Evolutionary conservation across 2,329 filamentous ascomycete species (phyloP), one percentile per base, ranked within the genome.

Genomic region (Canariomyces notabilis): DNA sequence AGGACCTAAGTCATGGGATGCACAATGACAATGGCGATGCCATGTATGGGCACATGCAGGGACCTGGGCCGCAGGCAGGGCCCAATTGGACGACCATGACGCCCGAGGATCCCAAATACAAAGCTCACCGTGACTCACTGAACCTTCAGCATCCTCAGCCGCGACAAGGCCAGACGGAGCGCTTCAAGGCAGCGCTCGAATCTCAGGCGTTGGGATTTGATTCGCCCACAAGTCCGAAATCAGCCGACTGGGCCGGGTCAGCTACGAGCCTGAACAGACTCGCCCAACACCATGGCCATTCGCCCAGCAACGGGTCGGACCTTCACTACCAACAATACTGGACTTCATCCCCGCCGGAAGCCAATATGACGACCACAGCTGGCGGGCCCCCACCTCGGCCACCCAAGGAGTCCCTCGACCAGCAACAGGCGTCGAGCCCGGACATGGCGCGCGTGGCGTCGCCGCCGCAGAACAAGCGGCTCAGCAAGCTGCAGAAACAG

Each of bases 71-170:
- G 6, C 44, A 48, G 16, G 26, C 33, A 6, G 44, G 36, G 16
- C 31, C 49, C 2, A 53, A 57, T 46, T 59, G 52, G 48, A 47
- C 52, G 29, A 48, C 77, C 48, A 73, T 77, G 59, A 75, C 74
- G 4, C 70, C 71, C 22, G 83, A 79, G 58, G 84, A 89, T 56
- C 85, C 86, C 37, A 90, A 90, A 64, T 90, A 90, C 65, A 83
- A 85, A 64, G 85, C 85, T 46, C 85, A 90, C 63, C 82, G 87
- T 56, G 87, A 90, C 67, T 89, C 85, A 20, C 64, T 90, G 46
- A 88, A 89, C 58, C 70, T 91, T 32, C 81, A 89, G 61, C 87
- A 91, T 64, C 87, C 87, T 5, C 86, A 90, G 62, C 87, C 87
- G 7, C 74, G 85, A 21, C 81, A 79, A 15, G 86, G 86, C 0